Percentiles rank a stretch among this genome's conserved stretches.
Conservation (phyloP, 495 filamentous ascomycete species). For the Staphylotrichum tortipilum region DNA sequence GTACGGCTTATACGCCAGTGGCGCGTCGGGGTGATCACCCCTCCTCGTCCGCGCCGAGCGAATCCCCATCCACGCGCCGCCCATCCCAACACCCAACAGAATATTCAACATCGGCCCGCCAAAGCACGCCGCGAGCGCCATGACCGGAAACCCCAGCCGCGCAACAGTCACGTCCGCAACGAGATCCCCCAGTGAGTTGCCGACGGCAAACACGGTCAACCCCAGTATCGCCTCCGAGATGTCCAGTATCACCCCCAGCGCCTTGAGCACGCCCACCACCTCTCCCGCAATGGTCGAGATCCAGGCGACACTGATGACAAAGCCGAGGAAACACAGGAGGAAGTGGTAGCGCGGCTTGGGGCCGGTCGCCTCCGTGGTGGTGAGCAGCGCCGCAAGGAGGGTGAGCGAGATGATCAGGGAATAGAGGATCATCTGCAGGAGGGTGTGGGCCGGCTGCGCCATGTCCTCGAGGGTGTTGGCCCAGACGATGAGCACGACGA, state of each 20-base stretch:
- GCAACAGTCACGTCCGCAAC: conserved; percentile 95
- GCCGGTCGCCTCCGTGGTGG: conserved; percentile 50
- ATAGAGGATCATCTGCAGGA: conserved; percentile 58
- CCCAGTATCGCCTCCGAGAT: conserved; percentile 96
- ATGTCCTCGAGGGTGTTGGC: conserved; percentile 52
- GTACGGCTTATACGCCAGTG: conserved; percentile 53
- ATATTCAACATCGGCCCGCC: conserved; percentile 98
- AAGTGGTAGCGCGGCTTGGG: conserved; percentile 58
- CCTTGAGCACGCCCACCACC: conserved; percentile 91
- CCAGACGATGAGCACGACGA: conserved; percentile 70
- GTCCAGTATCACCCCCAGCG: conserved; percentile 81
- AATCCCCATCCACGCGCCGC: conserved; percentile 77
- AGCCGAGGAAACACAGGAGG: conserved; percentile 80
- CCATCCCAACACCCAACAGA: conserved; percentile 81
- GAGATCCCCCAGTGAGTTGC: conserved; percentile 89
- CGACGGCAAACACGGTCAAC: conserved; percentile 92
- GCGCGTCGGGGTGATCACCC: conserved; percentile 48
- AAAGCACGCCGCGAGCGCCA: conserved; percentile 94
- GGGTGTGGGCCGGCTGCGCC: conserved; percentile 22
- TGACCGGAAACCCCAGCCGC: conserved; percentile 85
- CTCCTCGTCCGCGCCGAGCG: conserved; percentile 46
- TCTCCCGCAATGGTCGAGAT: conserved; percentile 94
- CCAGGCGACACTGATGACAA: conserved; percentile 85
- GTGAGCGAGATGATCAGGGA: conserved; percentile 62
- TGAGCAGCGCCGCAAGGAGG: conserved; percentile 53